Evolutionary conservation across 2,329 filamentous ascomycete species (phyloP), one percentile per base, ranked within the genome.

Genomic region (Cryphonectria japonica): DNA sequence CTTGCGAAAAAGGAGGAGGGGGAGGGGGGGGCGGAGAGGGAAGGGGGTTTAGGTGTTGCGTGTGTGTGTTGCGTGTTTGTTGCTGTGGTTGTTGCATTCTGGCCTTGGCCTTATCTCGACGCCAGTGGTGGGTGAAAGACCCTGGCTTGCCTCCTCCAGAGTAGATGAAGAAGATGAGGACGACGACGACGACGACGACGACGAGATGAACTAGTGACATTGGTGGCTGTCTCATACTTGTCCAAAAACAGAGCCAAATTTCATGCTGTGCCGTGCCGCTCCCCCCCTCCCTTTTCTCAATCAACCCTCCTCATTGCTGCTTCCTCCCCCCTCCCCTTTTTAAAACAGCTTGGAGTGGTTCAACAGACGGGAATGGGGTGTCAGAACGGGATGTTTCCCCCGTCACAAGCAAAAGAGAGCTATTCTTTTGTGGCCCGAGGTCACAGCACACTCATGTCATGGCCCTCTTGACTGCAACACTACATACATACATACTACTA

Each of bases 251-350:
- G 26, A 16, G 14, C 11, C 34, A 39, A 39, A 11, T 26, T 67
- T 67, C 68, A 54, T 69, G 68, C 46, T 52, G 43, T 67, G 59
- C 34, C 34, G 34, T 43, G 22, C 62, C 39, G 11, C 22, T 37
- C 62, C 52, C 32, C 34, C 63, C 34, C 57, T 37, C 7, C 16
- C 19, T 22, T 34, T 11, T 9, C 9, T 39, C 37, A 3, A 39
- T 3, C 8, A 2, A 39, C 37, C 37, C 37, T 39, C 37, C 37
- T 39, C 37, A 39, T 39, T 39, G 26, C 11, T 39, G 37, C 37
- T 39, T 39, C 8, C 37, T 66, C 68, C 61, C 43, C 62, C 41
- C 32, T 26, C 62, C 41, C 57, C 34, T 2, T 19, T 6, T 32
- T 32, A 39, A 37, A 37, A 39, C 11, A 39, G 34, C 7, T 54